These are phyloP conservation scores for Raddia guianensis DNA, from an alignment of 176 grass and related monocot species.

Conservation along the genomic window DNA sequence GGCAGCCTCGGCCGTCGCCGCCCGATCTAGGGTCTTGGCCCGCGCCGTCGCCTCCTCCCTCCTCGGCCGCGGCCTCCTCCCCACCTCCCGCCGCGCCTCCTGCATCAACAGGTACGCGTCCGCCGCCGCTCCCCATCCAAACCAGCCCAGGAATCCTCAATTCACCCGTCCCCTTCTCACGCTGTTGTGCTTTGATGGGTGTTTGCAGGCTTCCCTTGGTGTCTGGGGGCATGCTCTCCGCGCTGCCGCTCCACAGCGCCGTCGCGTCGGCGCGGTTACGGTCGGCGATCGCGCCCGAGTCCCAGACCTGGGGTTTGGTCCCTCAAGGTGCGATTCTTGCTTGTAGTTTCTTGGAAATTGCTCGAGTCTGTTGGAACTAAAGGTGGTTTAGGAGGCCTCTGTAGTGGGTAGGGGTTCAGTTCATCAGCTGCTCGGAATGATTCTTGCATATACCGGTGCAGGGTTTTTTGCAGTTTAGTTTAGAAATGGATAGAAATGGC, in stretches of 20 bases:
- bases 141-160: not conserved
- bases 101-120: constrained; percentile 54
- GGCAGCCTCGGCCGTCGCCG: constrained; percentile 43
- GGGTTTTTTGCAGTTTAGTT: not conserved
- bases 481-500: not conserved
- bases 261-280: constrained; percentile 59
- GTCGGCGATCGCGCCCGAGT: constrained; percentile 62
- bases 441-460: not conserved
- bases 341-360: not conserved
- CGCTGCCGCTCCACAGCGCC: constrained; percentile 73
- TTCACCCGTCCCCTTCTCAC: not conserved
- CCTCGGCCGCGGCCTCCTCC: constrained; percentile 32
- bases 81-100: constrained; percentile 42
- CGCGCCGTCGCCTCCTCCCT: constrained; percentile 38
- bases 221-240: constrained; percentile 50
- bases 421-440: not conserved
- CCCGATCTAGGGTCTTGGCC: constrained; percentile 57
- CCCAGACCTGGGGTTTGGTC: constrained; percentile 73
- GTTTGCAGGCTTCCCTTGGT: constrained; percentile 56
- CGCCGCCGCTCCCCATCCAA: not conserved
- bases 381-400: not conserved
- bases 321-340: constrained; percentile 63
- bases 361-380: not conserved
- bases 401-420: not conserved
- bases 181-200: not conserved